Evolutionary conservation across 179 eudicot genomes (phyloP).

Genomic region (Vitellaria paradoxa): DNA sequence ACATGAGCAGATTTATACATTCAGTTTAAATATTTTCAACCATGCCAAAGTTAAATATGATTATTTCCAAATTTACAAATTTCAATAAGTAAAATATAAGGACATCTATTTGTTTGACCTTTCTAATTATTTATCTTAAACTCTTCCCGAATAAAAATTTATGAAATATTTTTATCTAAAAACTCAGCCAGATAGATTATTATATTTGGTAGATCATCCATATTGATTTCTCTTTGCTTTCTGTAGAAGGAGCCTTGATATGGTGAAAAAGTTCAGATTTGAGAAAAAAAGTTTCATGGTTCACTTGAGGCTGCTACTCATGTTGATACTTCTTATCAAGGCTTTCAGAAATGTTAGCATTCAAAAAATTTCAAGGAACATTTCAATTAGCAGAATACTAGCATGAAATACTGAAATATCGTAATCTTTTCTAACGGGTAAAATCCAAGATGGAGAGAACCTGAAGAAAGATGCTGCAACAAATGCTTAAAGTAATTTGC

Average conservation of each 20-base stretch:
- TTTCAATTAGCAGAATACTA: neutral
- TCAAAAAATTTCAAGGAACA: neutral
- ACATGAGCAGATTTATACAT: no score
- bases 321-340: neutral
- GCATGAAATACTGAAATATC: neutral
- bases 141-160: no score
- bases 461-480: conserved; percentile 39
- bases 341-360: neutral
- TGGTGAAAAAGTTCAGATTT: neutral
- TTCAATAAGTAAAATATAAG: no score
- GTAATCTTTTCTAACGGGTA: neutral
- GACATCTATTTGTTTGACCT: no score
- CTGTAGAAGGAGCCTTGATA: neutral
- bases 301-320: neutral
- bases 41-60: no score
- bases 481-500: conserved; percentile 38
- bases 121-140: no score
- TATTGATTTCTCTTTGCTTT: neutral
- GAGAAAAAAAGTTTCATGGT: neutral
- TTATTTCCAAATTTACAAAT: no score
- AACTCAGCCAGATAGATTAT: no score
- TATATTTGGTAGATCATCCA: no score
- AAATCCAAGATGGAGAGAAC: conserved; percentile 13
- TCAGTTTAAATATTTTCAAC: no score
- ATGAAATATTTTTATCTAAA: no score